Evolutionary conservation across 73 alveolate genomes (phyloP).

Genomic region (Breviolum minutum): DNA sequence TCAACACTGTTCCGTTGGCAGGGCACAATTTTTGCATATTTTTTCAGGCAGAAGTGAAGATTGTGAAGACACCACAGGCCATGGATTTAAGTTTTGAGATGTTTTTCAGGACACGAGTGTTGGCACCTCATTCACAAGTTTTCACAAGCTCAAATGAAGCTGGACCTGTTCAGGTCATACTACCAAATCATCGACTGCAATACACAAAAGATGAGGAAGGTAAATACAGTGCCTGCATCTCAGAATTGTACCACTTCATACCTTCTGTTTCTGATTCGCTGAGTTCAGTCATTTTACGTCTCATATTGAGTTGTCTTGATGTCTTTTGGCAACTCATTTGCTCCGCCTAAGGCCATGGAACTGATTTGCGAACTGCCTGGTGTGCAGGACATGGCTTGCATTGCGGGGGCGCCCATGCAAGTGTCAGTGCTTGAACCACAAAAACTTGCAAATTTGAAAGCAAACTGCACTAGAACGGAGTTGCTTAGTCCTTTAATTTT

Average conservation of each 20-base stretch:
- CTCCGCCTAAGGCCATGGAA: slow-evolving; percentile 36
- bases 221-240: slow-evolving; percentile 44
- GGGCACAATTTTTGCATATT: neutral
- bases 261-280: neutral
- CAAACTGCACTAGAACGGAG: neutral
- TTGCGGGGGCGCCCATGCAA: neutral
- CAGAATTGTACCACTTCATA: neutral
- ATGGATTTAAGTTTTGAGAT: neutral
- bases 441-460: neutral
- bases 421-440: neutral
- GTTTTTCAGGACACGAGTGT: neutral
- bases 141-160: neutral
- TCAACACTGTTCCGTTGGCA: neutral
- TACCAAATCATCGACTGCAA: slow-evolving; percentile 64
- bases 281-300: neutral
- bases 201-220: slow-evolving; percentile 54
- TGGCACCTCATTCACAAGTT: neutral
- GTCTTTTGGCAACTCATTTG: neutral
- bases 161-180: slow-evolving; percentile 4
- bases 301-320: neutral
- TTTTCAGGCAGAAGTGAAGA: slow-evolving; percentile 18
- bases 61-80: slow-evolving; percentile 6
- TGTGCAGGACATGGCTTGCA: slow-evolving; percentile 79
- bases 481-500: neutral
- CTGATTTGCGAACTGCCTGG: slow-evolving; percentile 87